Percentiles rank a stretch among this genome's conserved stretches.
These are phyloP conservation scores for Claviceps capensis DNA, from an alignment of 2,329 filamentous ascomycete genomes.

Conservation along the genomic window DNA sequence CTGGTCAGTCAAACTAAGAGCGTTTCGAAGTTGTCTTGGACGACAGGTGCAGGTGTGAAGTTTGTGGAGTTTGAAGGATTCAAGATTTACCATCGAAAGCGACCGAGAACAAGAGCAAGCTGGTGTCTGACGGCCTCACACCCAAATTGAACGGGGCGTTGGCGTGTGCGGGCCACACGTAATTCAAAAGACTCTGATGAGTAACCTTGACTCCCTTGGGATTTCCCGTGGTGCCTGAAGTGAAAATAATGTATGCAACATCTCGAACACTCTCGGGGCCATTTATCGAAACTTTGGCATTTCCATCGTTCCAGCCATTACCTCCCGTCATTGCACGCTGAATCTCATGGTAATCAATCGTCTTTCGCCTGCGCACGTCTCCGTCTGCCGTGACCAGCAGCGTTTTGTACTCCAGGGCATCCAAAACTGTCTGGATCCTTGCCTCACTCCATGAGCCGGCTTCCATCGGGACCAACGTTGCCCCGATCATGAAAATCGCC, in stretches of 20 bases:
- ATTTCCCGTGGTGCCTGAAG: constrained; percentile 27
- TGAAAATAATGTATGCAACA: constrained; percentile 6
- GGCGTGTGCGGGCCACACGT: neutral
- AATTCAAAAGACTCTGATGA: constrained; percentile 3
- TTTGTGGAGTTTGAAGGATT: too few species aligned
- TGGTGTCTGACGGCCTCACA: constrained; percentile 1
- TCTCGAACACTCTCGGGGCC: constrained; percentile 31
- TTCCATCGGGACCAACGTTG: constrained; percentile 4
- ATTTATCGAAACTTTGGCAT: neutral
- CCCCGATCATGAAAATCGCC: constrained; percentile 1
- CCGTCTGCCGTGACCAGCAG: neutral
- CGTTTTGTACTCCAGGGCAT: neutral
- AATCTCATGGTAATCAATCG: neutral
- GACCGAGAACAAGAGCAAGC: constrained; percentile 12
- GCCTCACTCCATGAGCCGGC: constrained; percentile 2
- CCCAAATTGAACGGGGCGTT: neutral
- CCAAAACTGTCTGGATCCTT: constrained; percentile 2
- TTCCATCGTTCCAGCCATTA: too few species aligned
- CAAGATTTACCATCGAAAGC: constrained; percentile 14
- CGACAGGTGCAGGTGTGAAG: neutral
- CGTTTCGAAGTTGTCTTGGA: too few species aligned
- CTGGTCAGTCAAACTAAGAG: constrained; percentile 1
- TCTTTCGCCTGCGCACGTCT: neutral
- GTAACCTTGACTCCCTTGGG: constrained; percentile 25
- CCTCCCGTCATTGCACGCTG: neutral